Percentiles rank a stretch among this genome's conserved stretches.
Conservation (phyloP, 768 basidiomycete genomes). For the Suillus spraguei region DNA sequence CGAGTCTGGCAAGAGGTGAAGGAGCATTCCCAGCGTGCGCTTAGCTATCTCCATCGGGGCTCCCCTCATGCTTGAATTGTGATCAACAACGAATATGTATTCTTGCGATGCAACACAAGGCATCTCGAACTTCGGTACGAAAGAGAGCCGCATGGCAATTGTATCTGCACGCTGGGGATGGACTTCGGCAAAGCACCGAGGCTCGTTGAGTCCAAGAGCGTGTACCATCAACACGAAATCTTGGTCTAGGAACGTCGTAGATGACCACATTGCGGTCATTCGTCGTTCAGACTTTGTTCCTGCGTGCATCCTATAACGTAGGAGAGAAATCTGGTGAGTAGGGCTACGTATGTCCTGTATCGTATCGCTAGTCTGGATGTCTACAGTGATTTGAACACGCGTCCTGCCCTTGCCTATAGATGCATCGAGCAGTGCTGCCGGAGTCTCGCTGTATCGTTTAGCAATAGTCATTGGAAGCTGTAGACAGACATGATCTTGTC, state of each 20-base stretch:
- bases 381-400: constrained; percentile 41
- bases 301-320: constrained; percentile 36
- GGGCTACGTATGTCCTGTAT: constrained; percentile 46
- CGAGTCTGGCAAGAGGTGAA: constrained; percentile 48
- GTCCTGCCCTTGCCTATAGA: constrained; percentile 33
- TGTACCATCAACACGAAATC: constrained; percentile 56
- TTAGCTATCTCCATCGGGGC: constrained; percentile 48
- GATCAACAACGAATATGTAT: constrained; percentile 62
- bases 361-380: constrained; percentile 53
- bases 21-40: constrained; percentile 45
- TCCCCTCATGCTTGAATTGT: constrained; percentile 56
- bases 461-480: constrained; percentile 54
- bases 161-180: constrained; percentile 30
- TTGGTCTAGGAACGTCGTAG: constrained; percentile 42
- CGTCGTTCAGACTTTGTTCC: constrained; percentile 42
- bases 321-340: constrained; percentile 42
- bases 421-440: constrained; percentile 37
- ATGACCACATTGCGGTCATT: constrained; percentile 41
- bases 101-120: constrained; percentile 49
- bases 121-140: constrained; percentile 53
- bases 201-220: constrained; percentile 50
- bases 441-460: constrained; percentile 51
- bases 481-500: constrained; percentile 46
- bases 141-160: constrained; percentile 52
- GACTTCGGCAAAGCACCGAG: constrained; percentile 58